Evolutionary conservation across 257 asterid species (phyloP).

Genomic region (Nicotiana undulata): DNA sequence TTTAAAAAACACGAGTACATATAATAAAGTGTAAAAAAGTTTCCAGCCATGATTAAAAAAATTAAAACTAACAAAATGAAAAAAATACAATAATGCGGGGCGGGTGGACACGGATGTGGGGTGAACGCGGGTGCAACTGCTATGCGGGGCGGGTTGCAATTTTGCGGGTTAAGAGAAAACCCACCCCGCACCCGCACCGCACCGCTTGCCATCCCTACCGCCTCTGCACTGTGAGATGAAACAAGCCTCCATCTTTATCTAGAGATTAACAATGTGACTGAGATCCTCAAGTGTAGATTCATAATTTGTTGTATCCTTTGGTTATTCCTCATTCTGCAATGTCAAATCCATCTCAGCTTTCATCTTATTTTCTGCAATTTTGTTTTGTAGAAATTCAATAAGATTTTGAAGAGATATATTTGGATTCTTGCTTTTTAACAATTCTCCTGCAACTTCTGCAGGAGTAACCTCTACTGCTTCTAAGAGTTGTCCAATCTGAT

Average conservation of each 20-base stretch:
- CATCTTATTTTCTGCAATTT: background rate
- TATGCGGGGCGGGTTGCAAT: no score
- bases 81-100: no score
- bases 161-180: no score
- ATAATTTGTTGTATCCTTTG: background rate
- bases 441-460: conserved; percentile 14
- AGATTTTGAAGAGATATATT: background rate
- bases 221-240: no score
- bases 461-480: conserved; percentile 10
- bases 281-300: background rate
- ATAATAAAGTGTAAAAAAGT: no score
- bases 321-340: background rate
- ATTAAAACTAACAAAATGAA: no score
- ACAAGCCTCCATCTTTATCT: background rate
- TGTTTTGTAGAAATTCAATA: background rate
- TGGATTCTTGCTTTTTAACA: conserved; percentile 7
- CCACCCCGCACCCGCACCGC: no score
- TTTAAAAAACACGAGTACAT: no score
- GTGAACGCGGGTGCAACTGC: no score
- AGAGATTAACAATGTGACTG: background rate
- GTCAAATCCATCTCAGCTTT: background rate
- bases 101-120: no score
- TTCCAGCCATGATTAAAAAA: no score
- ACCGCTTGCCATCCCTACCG: no score
- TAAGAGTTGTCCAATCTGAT: conserved; percentile 1